phyloP scores from a whole-genome alignment of 140 eudicot genomes.

The Cichorium intybus region DNA sequence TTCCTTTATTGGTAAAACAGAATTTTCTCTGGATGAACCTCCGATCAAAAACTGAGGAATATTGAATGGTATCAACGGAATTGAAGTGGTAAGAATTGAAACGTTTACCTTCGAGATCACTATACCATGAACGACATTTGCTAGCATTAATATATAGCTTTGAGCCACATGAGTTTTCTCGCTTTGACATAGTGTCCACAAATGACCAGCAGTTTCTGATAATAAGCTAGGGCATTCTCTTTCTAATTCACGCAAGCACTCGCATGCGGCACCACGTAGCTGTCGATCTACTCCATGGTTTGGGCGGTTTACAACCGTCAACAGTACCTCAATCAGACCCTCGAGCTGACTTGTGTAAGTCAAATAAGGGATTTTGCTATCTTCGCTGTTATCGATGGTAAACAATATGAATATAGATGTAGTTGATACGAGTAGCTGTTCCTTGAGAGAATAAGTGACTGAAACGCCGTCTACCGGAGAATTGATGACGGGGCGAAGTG shows the following conservation, averaged over 20 bases:
- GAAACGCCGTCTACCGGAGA: slow-evolving; percentile 64
- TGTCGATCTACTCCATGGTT: slow-evolving; percentile 74
- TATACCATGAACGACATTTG: slow-evolving; percentile 44
- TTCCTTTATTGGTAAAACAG: slow-evolving; percentile 57
- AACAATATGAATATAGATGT: slow-evolving; percentile 50
- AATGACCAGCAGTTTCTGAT: slow-evolving; percentile 52
- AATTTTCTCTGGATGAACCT: slow-evolving; percentile 28
- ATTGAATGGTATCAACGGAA: slow-evolving; percentile 74
- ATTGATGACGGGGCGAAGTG: slow-evolving; percentile 52
- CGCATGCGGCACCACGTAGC: slow-evolving; percentile 69
- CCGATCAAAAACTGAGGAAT: slow-evolving; percentile 49
- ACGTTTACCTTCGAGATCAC: slow-evolving; percentile 40
- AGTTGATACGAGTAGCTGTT: slow-evolving; percentile 59
- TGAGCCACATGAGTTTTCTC: slow-evolving; percentile 88
- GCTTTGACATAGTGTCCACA: slow-evolving; percentile 78
- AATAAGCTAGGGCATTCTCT: slow-evolving; percentile 65
- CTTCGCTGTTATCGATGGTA: slow-evolving; percentile 1
- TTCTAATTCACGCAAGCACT: slow-evolving; percentile 84
- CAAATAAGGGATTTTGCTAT: slow-evolving; percentile 20
- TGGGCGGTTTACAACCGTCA: slow-evolving; percentile 71
- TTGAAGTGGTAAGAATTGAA: slow-evolving; percentile 44
- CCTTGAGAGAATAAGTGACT: slow-evolving; percentile 52
- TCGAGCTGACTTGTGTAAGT: slow-evolving; percentile 32
- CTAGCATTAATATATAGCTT: slow-evolving; percentile 64
- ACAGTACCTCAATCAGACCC: slow-evolving; percentile 65